A percentile compares a stretch with the other conserved stretches of the same genome.
Evolutionary conservation across 495 filamentous ascomycete genomes (phyloP).

Genomic region (Sordaria brevicollis): DNA sequence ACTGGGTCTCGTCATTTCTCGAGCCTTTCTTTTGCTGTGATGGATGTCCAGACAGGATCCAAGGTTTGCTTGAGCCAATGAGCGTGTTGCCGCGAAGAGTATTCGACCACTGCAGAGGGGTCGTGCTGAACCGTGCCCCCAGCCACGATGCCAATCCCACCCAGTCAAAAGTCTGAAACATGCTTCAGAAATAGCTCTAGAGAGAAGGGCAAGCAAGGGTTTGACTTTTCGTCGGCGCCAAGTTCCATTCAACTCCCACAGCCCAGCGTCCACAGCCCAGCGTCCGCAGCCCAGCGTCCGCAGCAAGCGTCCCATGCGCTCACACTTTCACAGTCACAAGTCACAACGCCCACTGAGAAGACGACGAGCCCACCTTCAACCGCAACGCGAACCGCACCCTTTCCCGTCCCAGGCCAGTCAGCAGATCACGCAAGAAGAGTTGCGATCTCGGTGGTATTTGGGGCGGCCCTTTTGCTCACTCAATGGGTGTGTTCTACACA

Average conservation of each 20-base stretch:
- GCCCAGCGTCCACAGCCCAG: neutral
- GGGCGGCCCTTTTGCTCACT: neutral
- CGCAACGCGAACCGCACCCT: neutral
- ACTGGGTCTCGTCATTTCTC: neutral
- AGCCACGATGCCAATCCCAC: slow-evolving; percentile 16
- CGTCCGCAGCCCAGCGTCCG: neutral
- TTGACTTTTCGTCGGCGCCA: neutral
- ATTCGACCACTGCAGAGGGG: slow-evolving; percentile 7
- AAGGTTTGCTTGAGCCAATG: neutral
- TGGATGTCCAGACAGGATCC: neutral
- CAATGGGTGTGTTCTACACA: neutral
- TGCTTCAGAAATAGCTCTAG: slow-evolving; percentile 24
- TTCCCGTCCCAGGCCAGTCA: neutral
- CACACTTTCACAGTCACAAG: no score
- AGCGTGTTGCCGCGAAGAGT: neutral
- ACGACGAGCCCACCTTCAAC: neutral
- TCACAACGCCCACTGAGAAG: neutral
- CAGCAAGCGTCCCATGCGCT: neutral
- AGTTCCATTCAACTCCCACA: neutral
- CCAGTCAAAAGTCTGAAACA: slow-evolving; percentile 21
- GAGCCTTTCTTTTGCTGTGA: neutral
- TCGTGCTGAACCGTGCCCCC: slow-evolving; percentile 8
- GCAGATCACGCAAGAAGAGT: neutral
- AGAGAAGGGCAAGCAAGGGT: slow-evolving; percentile 1
- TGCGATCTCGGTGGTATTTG: neutral